These are phyloP conservation scores for Allantophomopsis cytisporea DNA, from an alignment of 2,329 filamentous ascomycete genomes.

Conservation along the genomic window DNA sequence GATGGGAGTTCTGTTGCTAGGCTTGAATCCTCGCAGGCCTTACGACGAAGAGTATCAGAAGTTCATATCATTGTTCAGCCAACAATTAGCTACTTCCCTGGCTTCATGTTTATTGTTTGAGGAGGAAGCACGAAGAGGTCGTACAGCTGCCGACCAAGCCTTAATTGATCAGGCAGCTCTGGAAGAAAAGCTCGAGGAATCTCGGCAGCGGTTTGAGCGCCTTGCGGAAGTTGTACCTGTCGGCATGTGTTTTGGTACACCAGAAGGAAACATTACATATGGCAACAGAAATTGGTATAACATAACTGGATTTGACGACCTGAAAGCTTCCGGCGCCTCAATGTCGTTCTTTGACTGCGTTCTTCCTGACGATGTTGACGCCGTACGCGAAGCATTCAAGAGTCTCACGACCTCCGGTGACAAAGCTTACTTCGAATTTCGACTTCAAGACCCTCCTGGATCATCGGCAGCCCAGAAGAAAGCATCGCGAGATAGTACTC, in stretches of 20 bases:
- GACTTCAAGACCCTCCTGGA: not conserved
- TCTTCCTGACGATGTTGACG: constrained; percentile 43
- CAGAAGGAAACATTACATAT: not conserved
- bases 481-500: not conserved
- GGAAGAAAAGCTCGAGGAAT: not conserved
- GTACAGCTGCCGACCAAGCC: not conserved
- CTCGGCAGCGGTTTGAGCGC: not conserved
- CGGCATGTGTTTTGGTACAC: not conserved
- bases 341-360: constrained; percentile 45
- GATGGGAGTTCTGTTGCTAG: constrained; percentile 62
- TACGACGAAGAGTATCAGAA: constrained; percentile 67
- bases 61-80: constrained; percentile 57
- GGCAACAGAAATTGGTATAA: not conserved
- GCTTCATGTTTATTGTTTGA: constrained; percentile 70
- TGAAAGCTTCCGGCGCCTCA: not conserved
- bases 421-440: not conserved
- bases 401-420: not conserved
- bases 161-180: not conserved
- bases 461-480: not conserved
- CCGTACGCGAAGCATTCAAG: constrained; percentile 49
- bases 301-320: not conserved
- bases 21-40: constrained; percentile 59
- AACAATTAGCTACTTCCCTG: constrained; percentile 62
- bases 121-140: constrained; percentile 17
- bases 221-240: not conserved